Evolutionary conservation across 345 rosid genomes (phyloP).

Genomic region (Cardamine occulta): DNA sequence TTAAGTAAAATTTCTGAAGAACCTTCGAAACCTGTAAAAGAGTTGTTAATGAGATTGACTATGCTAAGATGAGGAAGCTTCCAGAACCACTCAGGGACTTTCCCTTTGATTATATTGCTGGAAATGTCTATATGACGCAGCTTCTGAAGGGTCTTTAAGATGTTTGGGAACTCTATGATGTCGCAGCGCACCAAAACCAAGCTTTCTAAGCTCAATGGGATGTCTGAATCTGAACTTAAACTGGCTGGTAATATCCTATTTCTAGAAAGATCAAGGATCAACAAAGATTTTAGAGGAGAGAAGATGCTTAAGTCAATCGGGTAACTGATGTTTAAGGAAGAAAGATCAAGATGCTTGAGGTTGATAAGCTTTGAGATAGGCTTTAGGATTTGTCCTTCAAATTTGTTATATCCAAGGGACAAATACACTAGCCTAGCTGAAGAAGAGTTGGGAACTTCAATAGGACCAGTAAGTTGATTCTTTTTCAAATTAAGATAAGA

Average conservation of each 20-base stretch:
- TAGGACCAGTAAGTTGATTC: constrained; percentile 24
- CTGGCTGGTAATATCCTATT: constrained; percentile 28
- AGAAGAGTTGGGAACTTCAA: constrained; percentile 5
- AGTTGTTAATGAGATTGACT: constrained; percentile 16
- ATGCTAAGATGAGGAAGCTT: constrained; percentile 19
- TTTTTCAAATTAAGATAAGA: constrained; percentile 13
- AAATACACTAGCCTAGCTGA: constrained; percentile 14
- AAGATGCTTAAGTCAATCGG: constrained; percentile 22
- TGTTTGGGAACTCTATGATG: constrained; percentile 21
- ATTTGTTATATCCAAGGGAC: constrained; percentile 24
- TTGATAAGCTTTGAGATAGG: constrained; percentile 15
- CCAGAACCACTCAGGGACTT: constrained; percentile 40
- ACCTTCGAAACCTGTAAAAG: constrained; percentile 34
- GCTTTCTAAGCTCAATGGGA: not conserved
- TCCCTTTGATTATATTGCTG: constrained; percentile 30
- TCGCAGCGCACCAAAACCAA: not conserved
- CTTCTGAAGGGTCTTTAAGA: constrained; percentile 17
- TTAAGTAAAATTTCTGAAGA: constrained; percentile 17
- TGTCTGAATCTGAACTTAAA: constrained; percentile 23
- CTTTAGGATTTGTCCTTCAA: constrained; percentile 16
- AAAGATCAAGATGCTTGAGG: constrained; percentile 1
- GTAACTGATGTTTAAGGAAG: constrained; percentile 13
- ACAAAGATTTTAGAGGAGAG: constrained; percentile 28
- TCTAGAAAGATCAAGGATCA: not conserved
- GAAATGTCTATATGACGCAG: constrained; percentile 14